Evolutionary conservation across 2,329 filamentous ascomycete genomes (phyloP).

Genomic region (Microdochium nivale): DNA sequence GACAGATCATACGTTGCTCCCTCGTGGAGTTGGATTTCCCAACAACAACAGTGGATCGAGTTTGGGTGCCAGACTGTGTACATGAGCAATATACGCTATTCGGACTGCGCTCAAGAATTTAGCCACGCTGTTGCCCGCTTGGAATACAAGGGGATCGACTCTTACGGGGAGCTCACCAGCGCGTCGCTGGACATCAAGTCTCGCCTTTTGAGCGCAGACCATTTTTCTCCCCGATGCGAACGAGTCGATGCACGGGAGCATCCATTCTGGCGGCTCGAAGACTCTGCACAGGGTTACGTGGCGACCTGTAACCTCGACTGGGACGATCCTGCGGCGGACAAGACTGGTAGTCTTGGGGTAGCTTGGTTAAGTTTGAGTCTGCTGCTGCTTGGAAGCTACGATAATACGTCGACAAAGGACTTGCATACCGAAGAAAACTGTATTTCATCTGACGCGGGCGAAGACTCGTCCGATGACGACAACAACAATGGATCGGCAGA

Average conservation of each 20-base stretch:
- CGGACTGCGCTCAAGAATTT: not conserved
- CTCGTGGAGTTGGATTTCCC: not conserved
- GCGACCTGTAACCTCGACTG: not conserved
- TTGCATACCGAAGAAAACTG: not conserved
- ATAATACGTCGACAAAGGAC: not conserved
- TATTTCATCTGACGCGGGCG: not conserved
- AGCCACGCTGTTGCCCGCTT: not conserved
- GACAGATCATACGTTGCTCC: not conserved
- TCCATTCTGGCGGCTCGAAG: not conserved
- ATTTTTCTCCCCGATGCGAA: not conserved
- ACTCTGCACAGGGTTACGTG: not conserved
- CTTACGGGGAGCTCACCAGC: not conserved
- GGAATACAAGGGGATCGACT: not conserved
- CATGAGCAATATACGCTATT: not conserved
- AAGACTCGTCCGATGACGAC: not conserved
- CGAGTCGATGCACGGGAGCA: not conserved
- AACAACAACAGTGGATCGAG: not conserved
- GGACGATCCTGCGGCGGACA: not conserved
- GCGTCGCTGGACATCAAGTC: not conserved
- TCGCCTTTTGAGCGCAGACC: not conserved
- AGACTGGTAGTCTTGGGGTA: not conserved
- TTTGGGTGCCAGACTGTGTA: not conserved
- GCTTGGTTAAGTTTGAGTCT: not conserved
- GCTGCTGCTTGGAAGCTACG: not conserved
- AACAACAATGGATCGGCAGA: not conserved